Base-by-base conservation (phyloP, 371 early-diverging fungal genomes). In the Syncephalis plumigaleata region DNA sequence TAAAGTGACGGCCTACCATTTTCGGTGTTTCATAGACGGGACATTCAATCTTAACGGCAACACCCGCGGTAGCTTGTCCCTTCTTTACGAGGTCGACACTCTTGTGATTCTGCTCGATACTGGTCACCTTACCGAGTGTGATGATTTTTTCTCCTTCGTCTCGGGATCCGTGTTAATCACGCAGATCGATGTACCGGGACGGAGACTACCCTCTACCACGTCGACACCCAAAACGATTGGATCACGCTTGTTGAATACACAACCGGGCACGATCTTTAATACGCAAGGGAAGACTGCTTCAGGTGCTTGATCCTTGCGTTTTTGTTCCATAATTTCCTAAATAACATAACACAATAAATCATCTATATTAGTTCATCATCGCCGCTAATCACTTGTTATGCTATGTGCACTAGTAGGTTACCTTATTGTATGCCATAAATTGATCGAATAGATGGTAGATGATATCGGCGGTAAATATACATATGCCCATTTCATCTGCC, bases 371-470 rank as follows among this genome's bases (percentile, higher is more conserved):
- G n/a, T n/a, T n/a, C n/a, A n/a, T n/a, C n/a, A n/a, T 45, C n/a
- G 39, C 20, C 15, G 26, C 7, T 36, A 44, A 42, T 22, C 36
- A 47, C 9, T 0, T 9, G 13, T 20, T 13, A 17, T 3, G 4
- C 38, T 24, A 48, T 52, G 59, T 37, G 48, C 26, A 47, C 59
- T 56, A 11, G n/a, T 31, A 7, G 31, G 11, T 31, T 31, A 31
- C 31, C 45, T 77, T 68, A 50, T 68, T 72, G 63, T 93, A 87
- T 25, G 80, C 81, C 9, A 84, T 88, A 65, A 89, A 99, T 50
- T 77, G 68, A 64, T 99, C 99, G 55, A 98, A 92, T 77, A 99
- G 74, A 62, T 99, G 98, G 65, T 99, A 99, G 61, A 99, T 99
- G 58, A 99, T 98, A 52, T 99, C 93, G 22, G 99, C 99, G 51